These are phyloP conservation scores for Rhizopogon vinicolor DNA, from an alignment of 768 basidiomycete species.

Conservation along the genomic window DNA sequence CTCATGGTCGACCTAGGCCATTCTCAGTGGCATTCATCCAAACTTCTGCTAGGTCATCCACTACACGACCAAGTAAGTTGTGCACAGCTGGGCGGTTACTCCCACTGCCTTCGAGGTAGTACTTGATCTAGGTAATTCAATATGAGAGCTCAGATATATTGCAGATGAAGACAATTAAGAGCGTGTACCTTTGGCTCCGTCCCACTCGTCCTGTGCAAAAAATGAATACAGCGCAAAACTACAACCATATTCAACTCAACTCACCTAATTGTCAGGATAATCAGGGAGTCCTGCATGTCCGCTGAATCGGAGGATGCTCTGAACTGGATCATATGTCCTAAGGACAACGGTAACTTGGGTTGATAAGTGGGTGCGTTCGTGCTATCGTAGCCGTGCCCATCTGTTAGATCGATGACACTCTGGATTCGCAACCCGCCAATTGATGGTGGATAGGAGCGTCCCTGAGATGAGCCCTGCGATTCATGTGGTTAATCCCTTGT, in stretches of 20 bases:
- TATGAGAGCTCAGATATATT: not conserved
- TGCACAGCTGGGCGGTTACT: slow-evolving; percentile 42
- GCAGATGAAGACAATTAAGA: not conserved
- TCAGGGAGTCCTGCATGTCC: slow-evolving; percentile 32
- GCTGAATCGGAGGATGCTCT: slow-evolving; percentile 39
- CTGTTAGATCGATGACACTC: slow-evolving; percentile 70
- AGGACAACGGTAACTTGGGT: slow-evolving; percentile 65
- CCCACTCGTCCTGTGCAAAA: slow-evolving; percentile 64
- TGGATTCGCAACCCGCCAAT: slow-evolving; percentile 60
- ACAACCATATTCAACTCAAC: slow-evolving; percentile 7
- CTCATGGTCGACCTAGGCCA: slow-evolving; percentile 31
- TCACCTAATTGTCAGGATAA: slow-evolving; percentile 71
- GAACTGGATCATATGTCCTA: slow-evolving; percentile 86
- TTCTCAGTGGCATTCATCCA: slow-evolving; percentile 71
- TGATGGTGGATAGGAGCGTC: slow-evolving; percentile 48
- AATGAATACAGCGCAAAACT: not conserved
- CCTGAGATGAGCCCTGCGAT: slow-evolving; percentile 12
- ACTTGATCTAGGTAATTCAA: slow-evolving; percentile 58
- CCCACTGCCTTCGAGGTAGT: slow-evolving; percentile 81
- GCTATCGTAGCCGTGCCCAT: slow-evolving; percentile 61
- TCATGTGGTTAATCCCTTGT: not conserved
- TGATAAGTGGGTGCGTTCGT: slow-evolving; percentile 60
- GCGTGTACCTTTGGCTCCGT: slow-evolving; percentile 78
- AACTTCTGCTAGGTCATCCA: slow-evolving; percentile 51
- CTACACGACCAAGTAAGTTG: slow-evolving; percentile 46